Conservation (phyloP, 139 green algal species). For the Eudorina sp. region DNA sequence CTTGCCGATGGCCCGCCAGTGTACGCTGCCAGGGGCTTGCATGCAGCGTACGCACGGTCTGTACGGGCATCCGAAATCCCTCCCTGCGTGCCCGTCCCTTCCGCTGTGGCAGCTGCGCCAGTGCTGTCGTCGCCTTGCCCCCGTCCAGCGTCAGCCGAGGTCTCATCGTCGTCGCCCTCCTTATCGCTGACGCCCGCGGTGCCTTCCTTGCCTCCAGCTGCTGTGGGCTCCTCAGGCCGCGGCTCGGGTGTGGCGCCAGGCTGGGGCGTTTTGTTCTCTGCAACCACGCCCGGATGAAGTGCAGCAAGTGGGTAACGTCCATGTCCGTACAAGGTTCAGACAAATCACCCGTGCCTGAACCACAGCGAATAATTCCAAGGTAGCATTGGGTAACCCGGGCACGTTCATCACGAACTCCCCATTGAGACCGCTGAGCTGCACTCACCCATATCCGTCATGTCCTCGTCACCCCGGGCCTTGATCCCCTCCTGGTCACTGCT, state of each 20-base stretch:
- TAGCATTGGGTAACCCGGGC: too few species aligned
- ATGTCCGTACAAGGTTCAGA: too few species aligned
- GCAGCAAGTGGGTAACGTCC: too few species aligned
- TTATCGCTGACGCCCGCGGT: slow-evolving; percentile 38
- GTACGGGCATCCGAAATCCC: background rate
- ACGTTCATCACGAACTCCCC: too few species aligned
- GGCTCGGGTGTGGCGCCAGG: slow-evolving; percentile 59
- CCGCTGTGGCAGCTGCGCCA: slow-evolving; percentile 27
- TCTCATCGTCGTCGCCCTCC: slow-evolving; percentile 52
- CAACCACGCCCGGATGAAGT: too few species aligned
- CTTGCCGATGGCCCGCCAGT: slow-evolving; percentile 29
- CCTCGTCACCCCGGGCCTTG: slow-evolving; percentile 23
- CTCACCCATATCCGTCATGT: slow-evolving; percentile 53
- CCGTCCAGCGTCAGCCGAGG: background rate
- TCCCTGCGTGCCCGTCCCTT: slow-evolving; percentile 38
- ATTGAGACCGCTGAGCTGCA: too few species aligned
- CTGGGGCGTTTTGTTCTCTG: slow-evolving; percentile 55
- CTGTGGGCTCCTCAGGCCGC: slow-evolving; percentile 50
- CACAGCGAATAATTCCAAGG: too few species aligned
- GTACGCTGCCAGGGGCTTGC: slow-evolving; percentile 50
- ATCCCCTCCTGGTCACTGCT: slow-evolving; percentile 58
- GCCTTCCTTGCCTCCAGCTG: background rate
- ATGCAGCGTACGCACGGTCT: slow-evolving; percentile 27
- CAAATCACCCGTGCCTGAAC: too few species aligned
- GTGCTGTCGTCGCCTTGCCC: slow-evolving; percentile 33